Base-by-base conservation (phyloP, 139 green algal genomes). In the Closterium sp. region DNA sequence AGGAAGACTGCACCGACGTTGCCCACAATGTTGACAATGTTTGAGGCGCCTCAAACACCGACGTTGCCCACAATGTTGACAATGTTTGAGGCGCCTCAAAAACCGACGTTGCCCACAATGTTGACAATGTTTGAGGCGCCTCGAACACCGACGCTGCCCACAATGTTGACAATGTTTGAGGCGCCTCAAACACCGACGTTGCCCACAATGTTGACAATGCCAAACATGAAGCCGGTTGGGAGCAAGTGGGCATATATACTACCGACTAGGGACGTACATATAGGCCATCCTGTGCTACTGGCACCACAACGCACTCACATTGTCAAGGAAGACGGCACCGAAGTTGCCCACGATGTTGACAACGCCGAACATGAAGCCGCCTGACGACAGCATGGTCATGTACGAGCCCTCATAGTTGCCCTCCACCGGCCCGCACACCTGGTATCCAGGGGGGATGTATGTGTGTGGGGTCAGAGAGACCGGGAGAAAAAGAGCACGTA, bases 321-420 rank as follows among this genome's bases (percentile, higher is more conserved):
- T 90, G 89, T 98, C 97, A 21, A 97, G 95, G 89, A 98, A 98
- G 30, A 99, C 97, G 1, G 97, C 98, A 86, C 97, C 97, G 88
- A 98, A 98, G 96, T 97, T 97, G 89, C 97, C 97, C 35, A 98
- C 96, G 90, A 98, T 96, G 95, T 99, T 99, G 96, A 99, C 98
- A 92, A 99, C 96, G 33, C 97, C 97, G 83, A 99, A 99, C 94
- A 98, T 96, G 84, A 98, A 84, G 43, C 97, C 97, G 16, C 95
- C 95, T 85, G 96, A 91, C 84, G 94, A 97, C 34, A 97, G 96
- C 96, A 99, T 98, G 95, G 97, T 99, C 12, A 99, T 84, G 93
- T 97, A 98, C 12, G 95, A 97, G 69, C 97, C 97, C 23, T 94
- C 94, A 92, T 95, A 95, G 95, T 98, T 98, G 93, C 96, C 92